Evolutionary conservation across 2,329 filamentous ascomycete genomes (phyloP), one percentile per base, ranked within the genome.

Genomic region (Sporothrix pseudoabietina): DNA sequence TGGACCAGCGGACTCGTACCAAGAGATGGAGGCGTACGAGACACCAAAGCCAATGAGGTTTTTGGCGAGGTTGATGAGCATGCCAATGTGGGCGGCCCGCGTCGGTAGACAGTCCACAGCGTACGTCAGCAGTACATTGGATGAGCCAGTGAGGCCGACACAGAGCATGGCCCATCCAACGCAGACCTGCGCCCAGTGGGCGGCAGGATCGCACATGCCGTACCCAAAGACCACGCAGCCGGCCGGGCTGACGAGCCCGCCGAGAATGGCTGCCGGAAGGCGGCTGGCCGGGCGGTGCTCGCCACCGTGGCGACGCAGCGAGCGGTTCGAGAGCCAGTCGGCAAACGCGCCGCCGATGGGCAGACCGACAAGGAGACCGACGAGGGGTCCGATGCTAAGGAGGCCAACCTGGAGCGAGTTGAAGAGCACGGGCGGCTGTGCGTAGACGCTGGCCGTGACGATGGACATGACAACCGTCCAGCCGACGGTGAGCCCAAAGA

Each of bases 1-100:
- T 19, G 59, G 59, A 14, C 59, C 59, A 16, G 32, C 59, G 14
- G 59, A 39, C 59, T 63, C 59, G 19, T 30, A 30, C 59, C 59
- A 63, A 32, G 59, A 39, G 59, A 63, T 63, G 30, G 59, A 63
- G 32, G 59, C 30, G 30, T 63, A 63, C 30, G 59, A 63, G 59
- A 63, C 59, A 63, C 59, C 59, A 30, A 63, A 63, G 59, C 30
- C 59, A 32, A 63, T 39, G 30, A 63, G 59, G 10, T 63, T 63
- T 32, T 63, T 63, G 30, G 59, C 26, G 30, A 63, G 30, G 30
- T 63, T 63, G 30, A 63, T 22, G 30, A 63, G 59, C 19, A 30
- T 39, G 8, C 59, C 59, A 32, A 63, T 41, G 59, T 63, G 30
- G 59, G 26, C 30, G 26, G 59, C 59, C 16, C 59, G 59, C 1